Evolutionary conservation across 305 asterid species (phyloP), one percentile per base, ranked within the genome.

Genomic region (Striga hermonthica): DNA sequence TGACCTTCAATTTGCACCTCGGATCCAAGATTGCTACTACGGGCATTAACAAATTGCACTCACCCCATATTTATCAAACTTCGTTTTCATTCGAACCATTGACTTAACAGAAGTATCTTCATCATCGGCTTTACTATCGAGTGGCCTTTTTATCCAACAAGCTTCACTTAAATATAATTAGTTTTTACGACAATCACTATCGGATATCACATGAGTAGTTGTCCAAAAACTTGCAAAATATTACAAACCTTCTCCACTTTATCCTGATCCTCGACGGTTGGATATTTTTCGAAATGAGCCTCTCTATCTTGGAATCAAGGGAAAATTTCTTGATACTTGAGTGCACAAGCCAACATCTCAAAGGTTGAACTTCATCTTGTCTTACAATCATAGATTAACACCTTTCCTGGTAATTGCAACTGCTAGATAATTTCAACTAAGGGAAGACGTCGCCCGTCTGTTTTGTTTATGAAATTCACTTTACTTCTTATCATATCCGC

Each of bases 161-260:
- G 57, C 34, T 67, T 67, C 60, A 67, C 10, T 67, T 9, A 35
- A 40, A 48, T 44, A 67, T 15, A 58, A 11, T 67, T 67, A 5
- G 41, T 12, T 4, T 4, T 34, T 67, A 7, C 35, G 52, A 47
- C 45, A 67, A 6, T 45, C 66, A 58, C 41, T 57, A 1, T 39
- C 40, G 4, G 5, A 67, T 7, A 67, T 55, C 16, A 66, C 45
- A 43, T 31, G 34, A 10, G 64, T 66, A 1, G 40, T 38, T 4
- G 49, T 28, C 38, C 60, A 31, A 9, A 67, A 6, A 57, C 57
- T 16, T 45, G 11, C 0, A 44, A 14, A 4, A 57, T 13, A 5
- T 22, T 11, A n/a, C 47, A 34, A 7, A 67, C 16, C 9, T 67
- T 58, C 10, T 44, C 28, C 0, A 58, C 65, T 0, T 57, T 67